Conservation (phyloP, 2,329 filamentous ascomycete species). For the Magnaporthiopsis incrustans region DNA sequence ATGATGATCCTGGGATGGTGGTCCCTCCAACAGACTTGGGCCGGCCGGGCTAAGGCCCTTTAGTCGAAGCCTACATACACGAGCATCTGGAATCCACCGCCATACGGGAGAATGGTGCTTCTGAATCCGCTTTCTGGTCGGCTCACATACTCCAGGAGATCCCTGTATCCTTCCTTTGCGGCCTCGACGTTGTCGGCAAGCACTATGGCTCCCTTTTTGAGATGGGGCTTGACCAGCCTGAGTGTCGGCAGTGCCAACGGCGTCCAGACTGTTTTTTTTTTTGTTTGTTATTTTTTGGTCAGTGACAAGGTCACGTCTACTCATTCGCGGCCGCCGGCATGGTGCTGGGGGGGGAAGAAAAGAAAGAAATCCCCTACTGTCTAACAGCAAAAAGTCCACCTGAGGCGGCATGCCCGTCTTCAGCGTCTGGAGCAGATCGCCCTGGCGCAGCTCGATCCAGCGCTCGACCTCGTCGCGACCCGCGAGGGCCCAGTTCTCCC, state of each 20-base stretch:
- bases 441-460: constrained; percentile 48
- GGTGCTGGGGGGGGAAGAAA: too few relatives aligned
- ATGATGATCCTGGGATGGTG: too few relatives aligned
- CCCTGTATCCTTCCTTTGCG: constrained; percentile 25
- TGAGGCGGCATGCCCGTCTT: constrained; percentile 35
- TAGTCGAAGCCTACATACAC: constrained; percentile 13
- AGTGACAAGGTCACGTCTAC: background rate
- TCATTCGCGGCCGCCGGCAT: too few relatives aligned
- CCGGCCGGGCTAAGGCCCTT: too few relatives aligned
- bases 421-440: constrained; percentile 50
- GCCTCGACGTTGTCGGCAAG: constrained; percentile 32
- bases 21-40: too few relatives aligned
- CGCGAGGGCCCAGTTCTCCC: constrained; percentile 37
- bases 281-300: too few relatives aligned
- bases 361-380: constrained; percentile 43
- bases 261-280: constrained; percentile 17
- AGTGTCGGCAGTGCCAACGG: constrained; percentile 26
- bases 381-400: constrained; percentile 51
- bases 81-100: constrained; percentile 16
- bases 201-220: constrained; percentile 29
- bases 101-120: constrained; percentile 15
- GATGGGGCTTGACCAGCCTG: constrained; percentile 25
- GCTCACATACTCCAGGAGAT: constrained; percentile 30
- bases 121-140: constrained; percentile 32
- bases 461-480: constrained; percentile 30